Base-by-base conservation (phyloP, 2,329 filamentous ascomycete genomes). In the Pseudocercospora macadamiae region DNA sequence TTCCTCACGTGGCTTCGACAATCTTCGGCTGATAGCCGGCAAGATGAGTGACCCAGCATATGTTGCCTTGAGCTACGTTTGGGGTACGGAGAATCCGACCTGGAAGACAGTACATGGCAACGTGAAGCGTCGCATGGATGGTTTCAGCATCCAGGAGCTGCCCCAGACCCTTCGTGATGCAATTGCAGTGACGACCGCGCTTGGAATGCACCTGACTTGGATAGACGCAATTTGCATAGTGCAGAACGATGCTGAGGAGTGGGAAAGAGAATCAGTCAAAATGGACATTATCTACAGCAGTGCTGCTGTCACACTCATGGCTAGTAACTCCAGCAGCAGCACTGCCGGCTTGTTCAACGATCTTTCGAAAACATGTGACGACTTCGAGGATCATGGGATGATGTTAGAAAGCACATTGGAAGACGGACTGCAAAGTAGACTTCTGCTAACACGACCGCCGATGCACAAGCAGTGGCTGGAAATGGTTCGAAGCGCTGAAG, bases 261-360 rank as follows among this genome's bases (percentile, higher is more conserved):
- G 56, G 56, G 34, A 34, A 10, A 37, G 30, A 10, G 51, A 59
- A 45, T 19, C 51, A 26, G 19, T 37, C 4, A 30, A 16, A 12
- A 59, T 59, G 56, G 37, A 21, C 19, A 8, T 21, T 3, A 36
- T 59, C 56, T 59, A 59, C 44, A 55, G 25, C n/a, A 34, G 54
- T 18, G 44, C 18, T 21, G 54, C 42, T n/a, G 32, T 36, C 12
- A 36, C 32, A 36, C 32, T 36, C 3, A 36, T 36, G 32, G 32
- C 32, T 10, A 36, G 32, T n/a, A n/a, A 10, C 32, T 36, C 32
- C 16, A 36, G 8, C 8, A n/a, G 8, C 32, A 36, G 32, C 32
- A 36, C 32, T 10, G 32, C 12, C 12, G 32, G 32, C 10, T n/a
- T 36, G 8, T 36, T 36, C 32, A 36, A 36, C 32, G 8, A 36